A percentile compares a stretch with the other conserved stretches of the same genome.
Evolutionary conservation across 148 eudicot species (phyloP).

Genomic region (Chenopodium suecicum): DNA sequence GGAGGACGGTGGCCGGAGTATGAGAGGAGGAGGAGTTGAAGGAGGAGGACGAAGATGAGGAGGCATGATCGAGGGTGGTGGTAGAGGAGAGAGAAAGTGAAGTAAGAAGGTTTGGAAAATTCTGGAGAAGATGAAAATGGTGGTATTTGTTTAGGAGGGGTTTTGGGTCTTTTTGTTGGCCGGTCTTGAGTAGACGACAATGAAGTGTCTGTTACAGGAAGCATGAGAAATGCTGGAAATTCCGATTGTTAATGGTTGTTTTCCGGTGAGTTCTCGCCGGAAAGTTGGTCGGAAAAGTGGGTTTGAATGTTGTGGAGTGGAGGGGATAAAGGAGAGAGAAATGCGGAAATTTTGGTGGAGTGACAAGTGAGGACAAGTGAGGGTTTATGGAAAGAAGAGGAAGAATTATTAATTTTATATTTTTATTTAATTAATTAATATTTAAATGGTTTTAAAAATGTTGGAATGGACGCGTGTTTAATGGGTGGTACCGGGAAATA

Average conservation of each 20-base stretch:
- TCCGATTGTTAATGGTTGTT: neutral
- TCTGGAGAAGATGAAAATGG: neutral
- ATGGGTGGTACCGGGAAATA: neutral
- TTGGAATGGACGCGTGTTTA: constrained; percentile 16
- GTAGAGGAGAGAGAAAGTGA: constrained; percentile 7
- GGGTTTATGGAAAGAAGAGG: too few relatives aligned
- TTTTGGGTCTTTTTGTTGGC: constrained; percentile 10
- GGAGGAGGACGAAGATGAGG: constrained; percentile 46
- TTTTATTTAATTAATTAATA: too few relatives aligned
- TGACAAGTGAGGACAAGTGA: neutral
- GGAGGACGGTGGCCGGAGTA: neutral
- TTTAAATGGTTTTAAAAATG: too few relatives aligned
- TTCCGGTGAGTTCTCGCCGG: neutral
- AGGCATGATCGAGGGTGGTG: constrained; percentile 60
- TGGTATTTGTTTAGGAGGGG: neutral
- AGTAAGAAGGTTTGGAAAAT: constrained; percentile 13
- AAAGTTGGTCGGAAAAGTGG: neutral
- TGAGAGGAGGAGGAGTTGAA: constrained; percentile 48
- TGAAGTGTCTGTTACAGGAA: constrained; percentile 28
- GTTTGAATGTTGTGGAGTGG: neutral
- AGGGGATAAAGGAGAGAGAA: neutral
- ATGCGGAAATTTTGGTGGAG: neutral
- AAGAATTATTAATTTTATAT: too few relatives aligned
- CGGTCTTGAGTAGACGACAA: constrained; percentile 17
- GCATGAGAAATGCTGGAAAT: constrained; percentile 23